phyloP scores from a whole-genome alignment of 208 protist species.

The Trypanosoma congolense region DNA sequence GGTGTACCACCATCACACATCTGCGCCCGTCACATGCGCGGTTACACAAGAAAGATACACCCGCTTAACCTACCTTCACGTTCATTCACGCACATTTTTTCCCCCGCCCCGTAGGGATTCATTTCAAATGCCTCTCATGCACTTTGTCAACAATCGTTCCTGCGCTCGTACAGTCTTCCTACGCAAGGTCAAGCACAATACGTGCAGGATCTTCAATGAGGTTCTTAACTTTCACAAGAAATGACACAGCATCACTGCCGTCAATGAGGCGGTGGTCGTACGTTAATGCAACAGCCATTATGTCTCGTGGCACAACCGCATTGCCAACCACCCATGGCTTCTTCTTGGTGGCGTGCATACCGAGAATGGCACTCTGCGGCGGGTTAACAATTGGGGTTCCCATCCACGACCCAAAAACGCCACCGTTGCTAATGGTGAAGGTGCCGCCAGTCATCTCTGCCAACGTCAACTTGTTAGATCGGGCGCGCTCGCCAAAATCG shows the following conservation, averaged over 20 bases:
- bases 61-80: no score
- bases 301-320: constrained; percentile 92
- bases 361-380: constrained; percentile 98
- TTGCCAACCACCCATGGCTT: constrained; percentile 92
- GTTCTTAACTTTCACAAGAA: constrained; percentile 97
- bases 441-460: constrained; percentile 98
- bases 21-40: no score
- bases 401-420: constrained; percentile 98
- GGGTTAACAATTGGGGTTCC: constrained; percentile 99
- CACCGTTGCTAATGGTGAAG: constrained; percentile 99
- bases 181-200: constrained; percentile 92
- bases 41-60: no score
- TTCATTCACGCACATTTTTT: no score
- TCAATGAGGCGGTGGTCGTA: constrained; percentile 99
- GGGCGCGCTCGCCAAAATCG: constrained; percentile 87
- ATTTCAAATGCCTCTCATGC: no score
- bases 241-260: constrained; percentile 97
- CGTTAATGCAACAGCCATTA: constrained; percentile 99
- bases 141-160: no score
- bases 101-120: no score
- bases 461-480: constrained; percentile 91
- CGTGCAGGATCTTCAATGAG: constrained; percentile 93
- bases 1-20: no score
- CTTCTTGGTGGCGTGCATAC: constrained; percentile 98
- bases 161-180: no score